These are phyloP conservation scores for Zymoseptoria tritici DNA, from an alignment of 2,329 filamentous ascomycete genomes.

Conservation along the genomic window DNA sequence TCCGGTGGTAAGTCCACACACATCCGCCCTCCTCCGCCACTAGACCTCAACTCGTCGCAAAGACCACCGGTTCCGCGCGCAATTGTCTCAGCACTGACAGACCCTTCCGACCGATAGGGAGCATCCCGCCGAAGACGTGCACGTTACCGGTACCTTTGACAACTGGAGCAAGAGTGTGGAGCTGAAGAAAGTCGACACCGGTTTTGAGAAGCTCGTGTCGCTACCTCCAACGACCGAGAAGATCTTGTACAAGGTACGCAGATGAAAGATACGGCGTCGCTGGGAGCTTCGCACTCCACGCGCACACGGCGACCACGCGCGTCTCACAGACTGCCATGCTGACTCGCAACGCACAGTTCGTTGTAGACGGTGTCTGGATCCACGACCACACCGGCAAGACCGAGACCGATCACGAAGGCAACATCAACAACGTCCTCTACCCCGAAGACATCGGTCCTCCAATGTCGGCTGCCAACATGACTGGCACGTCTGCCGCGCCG, in stretches of 20 bases:
- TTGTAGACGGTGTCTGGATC: slow-evolving; percentile 87
- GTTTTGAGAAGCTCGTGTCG: slow-evolving; percentile 73
- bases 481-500: slow-evolving; percentile 61
- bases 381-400: slow-evolving; percentile 72
- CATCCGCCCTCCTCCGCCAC: neutral
- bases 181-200: slow-evolving; percentile 65
- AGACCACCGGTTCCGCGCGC: slow-evolving; percentile 15
- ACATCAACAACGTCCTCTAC: slow-evolving; percentile 86
- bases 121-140: slow-evolving; percentile 76
- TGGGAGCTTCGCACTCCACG: neutral
- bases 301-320: slow-evolving; percentile 1
- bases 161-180: slow-evolving; percentile 82
- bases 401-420: slow-evolving; percentile 74
- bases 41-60: neutral
- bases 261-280: neutral
- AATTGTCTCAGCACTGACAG: slow-evolving; percentile 6
- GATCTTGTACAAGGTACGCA: slow-evolving; percentile 85
- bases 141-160: slow-evolving; percentile 93
- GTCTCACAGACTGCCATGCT: neutral
- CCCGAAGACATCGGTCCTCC: slow-evolving; percentile 60
- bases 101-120: slow-evolving; percentile 52
- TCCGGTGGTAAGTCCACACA: slow-evolving; percentile 56
- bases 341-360: slow-evolving; percentile 56
- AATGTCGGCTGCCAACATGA: slow-evolving; percentile 34
- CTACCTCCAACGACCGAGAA: slow-evolving; percentile 59